These are phyloP conservation scores for Penicillium antarcticum DNA, from an alignment of 495 filamentous ascomycete genomes.

Conservation along the genomic window DNA sequence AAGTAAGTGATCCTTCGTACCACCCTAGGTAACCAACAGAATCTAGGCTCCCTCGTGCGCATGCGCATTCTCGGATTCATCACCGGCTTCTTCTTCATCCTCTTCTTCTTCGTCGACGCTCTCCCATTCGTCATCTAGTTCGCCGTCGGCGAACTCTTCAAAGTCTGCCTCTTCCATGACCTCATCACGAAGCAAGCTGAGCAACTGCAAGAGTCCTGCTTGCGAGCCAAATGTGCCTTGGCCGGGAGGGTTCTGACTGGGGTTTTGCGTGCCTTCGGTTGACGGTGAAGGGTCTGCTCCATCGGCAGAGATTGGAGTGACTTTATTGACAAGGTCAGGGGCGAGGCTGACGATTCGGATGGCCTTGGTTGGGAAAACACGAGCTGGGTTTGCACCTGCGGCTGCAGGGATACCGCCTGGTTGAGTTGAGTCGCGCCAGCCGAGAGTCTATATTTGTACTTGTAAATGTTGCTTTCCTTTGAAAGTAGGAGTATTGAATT, in stretches of 20 bases:
- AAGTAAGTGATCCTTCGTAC: background rate
- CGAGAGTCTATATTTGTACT: constrained; percentile 26
- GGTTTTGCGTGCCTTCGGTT: constrained; percentile 2
- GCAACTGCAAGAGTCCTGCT: constrained; percentile 25
- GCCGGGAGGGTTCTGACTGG: constrained; percentile 1
- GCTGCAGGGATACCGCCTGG: constrained; percentile 11
- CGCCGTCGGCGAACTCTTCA: constrained; percentile 8
- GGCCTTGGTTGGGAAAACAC: constrained; percentile 37
- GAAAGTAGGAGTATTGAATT: too few relatives aligned
- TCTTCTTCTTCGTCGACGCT: constrained; percentile 8
- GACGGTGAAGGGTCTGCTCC: background rate
- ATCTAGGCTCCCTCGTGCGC: background rate
- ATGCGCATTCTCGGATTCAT: background rate
- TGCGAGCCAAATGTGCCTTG: constrained; percentile 21
- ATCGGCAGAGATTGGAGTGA: background rate
- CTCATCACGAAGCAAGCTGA: constrained; percentile 30
- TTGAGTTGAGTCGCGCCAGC: constrained; percentile 26
- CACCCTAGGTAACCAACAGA: background rate
- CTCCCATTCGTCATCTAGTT: constrained; percentile 16
- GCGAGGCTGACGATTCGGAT: constrained; percentile 37
- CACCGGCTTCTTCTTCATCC: background rate
- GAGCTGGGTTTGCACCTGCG: constrained; percentile 18
- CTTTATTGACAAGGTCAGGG: constrained; percentile 15
- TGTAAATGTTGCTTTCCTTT: too few relatives aligned
- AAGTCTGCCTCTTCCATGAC: constrained; percentile 16